phyloP scores from a whole-genome alignment of 2,329 filamentous ascomycete species.

The Trichoderma endophyticum region DNA sequence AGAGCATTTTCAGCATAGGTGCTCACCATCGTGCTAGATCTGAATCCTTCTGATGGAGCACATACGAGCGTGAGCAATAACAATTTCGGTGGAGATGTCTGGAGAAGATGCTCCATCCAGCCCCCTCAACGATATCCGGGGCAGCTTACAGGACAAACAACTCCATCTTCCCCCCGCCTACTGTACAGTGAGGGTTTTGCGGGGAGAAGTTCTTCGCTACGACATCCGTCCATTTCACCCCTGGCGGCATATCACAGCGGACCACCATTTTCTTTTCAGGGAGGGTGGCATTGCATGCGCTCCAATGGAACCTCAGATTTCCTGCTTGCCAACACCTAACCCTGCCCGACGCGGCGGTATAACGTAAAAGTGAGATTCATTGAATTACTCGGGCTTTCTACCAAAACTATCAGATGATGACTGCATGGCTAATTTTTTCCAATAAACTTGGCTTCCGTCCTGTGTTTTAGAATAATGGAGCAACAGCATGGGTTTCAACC shows the following conservation, averaged over 20 bases:
- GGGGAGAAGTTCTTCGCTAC: not conserved
- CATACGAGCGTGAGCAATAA: not conserved
- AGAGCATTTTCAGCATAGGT: not conserved
- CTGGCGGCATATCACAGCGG: not conserved
- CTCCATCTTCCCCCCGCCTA: not conserved
- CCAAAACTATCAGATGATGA: not conserved
- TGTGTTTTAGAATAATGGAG: not conserved
- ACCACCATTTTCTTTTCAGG: too few species aligned
- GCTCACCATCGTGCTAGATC: not conserved
- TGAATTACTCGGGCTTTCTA: not conserved
- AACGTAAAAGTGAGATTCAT: not conserved
- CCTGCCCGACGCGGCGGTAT: not conserved
- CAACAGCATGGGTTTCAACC: not conserved
- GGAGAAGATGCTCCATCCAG: not conserved
- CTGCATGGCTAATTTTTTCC: not conserved
- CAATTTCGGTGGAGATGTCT: not conserved
- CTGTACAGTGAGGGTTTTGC: not conserved
- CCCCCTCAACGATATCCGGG: not conserved
- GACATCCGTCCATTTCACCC: not conserved
- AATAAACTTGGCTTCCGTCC: not conserved
- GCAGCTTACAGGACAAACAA: not conserved
- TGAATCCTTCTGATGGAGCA: not conserved
- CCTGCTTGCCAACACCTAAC: not conserved
- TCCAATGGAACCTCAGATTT: not conserved
- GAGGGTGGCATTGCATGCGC: constrained; percentile 2